Conservation (phyloP, 2,329 filamentous ascomycete species). For the Aspergillus uvarum region DNA sequence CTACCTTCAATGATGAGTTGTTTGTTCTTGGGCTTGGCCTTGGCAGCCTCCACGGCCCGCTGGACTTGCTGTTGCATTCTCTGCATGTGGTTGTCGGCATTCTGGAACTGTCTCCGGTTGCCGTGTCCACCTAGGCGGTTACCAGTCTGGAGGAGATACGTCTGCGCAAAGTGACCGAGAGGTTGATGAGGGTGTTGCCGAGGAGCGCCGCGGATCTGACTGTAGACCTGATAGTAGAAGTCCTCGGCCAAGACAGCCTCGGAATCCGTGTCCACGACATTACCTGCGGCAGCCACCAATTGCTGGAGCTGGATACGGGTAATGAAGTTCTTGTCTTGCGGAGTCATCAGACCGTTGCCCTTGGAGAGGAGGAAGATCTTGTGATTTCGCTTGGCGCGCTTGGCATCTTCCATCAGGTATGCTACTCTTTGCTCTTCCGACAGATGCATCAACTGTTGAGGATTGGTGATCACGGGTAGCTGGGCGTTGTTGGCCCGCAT, state of each 20-base stretch:
- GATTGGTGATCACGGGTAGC: conserved; percentile 62
- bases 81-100: conserved; percentile 95
- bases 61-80: conserved; percentile 99
- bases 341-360: conserved; percentile 97
- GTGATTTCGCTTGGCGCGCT: conserved; percentile 93
- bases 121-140: conserved; percentile 69
- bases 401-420: conserved; percentile 86
- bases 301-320: conserved; percentile 97
- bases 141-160: conserved; percentile 93
- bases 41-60: conserved; percentile 92
- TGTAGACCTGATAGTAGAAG: conserved; percentile 98
- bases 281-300: conserved; percentile 86
- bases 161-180: conserved; percentile 94
- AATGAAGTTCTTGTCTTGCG: conserved; percentile 99
- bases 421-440: conserved; percentile 80
- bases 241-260: conserved; percentile 85
- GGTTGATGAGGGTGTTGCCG: conserved; percentile 91
- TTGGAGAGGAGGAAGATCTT: conserved; percentile 93
- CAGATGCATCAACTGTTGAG: conserved; percentile 72
- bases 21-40: conserved; percentile 96
- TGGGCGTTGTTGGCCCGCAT: conserved; percentile 36
- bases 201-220: conserved; percentile 85
- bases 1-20: conserved; percentile 95
- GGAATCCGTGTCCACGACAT: conserved; percentile 73
- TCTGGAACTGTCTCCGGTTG: conserved; percentile 70